Base-by-base conservation (phyloP, 257 asterid genomes). In the Osmanthus fragrans region DNA sequence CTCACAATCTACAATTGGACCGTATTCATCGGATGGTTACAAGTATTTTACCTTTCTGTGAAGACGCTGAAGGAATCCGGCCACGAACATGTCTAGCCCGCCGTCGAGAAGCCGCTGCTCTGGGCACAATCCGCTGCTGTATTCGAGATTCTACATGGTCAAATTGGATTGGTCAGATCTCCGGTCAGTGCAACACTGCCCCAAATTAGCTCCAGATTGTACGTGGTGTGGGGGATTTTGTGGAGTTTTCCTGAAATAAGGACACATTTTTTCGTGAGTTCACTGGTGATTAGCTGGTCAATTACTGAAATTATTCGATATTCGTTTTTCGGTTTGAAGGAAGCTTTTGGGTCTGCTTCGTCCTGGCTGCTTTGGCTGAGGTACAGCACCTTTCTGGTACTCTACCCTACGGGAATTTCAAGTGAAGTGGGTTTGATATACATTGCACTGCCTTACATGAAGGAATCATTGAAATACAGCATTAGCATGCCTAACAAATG, bases 341-440 rank as follows among this genome's bases (percentile, higher is more conserved):
- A 95, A 73, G 88, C 90, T 71, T 73, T 89, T 73, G 99, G 97
- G 6, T 82, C 72, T 71, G 89, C 97, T 78, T 98, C 99, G 79
- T 78, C 92, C 33, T 93, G 94, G 97, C 90, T 90, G 85, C 89
- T 88, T 30, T 95, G 99, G 99, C 86, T 95, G 82, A 90, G 98
- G 87, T 95, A 95, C 89, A 95, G 96, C 47, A 90, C 97, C 82
- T 95, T 95, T 80, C 72, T 95, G 25, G 15, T 89, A 58, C 70
- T 95, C 89, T 95, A 95, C 89, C 99, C 97, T 34, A 36, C 84
- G 10, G 99, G 99, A 78, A 95, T 95, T 45, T 82, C 92, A 54
- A 93, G 98, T 75, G 99, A 95, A 69, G 93, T 93, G n/a, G 98
- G 97, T 58, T 78, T 95, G 82, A 90, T 96, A 33, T 93, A 89